Base-by-base conservation (phyloP, 2,329 filamentous ascomycete species). In the Waltergamsia citrina region DNA sequence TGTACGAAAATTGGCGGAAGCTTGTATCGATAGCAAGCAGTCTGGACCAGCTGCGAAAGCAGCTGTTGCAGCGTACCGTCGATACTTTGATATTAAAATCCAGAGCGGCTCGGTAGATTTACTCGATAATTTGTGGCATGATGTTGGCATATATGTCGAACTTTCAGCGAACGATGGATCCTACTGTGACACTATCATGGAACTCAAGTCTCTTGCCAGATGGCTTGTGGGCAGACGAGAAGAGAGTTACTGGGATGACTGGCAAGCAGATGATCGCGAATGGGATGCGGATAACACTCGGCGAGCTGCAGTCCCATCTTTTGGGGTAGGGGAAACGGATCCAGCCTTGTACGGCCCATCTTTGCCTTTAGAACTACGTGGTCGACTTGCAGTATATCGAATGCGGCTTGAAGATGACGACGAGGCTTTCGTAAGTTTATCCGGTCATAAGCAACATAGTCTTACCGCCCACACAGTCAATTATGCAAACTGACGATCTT, bases 141-240 rank as follows among this genome's bases (percentile, higher is more conserved):
- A 96, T 52, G 65, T 93, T 27, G 83, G 86, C 40, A 81, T 88
- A 35, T 94, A 92, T 44, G 71, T 86, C 25, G 86, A 95, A 48
- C 68, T 96, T 14, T 78, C 88, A 40, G 74, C 78, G 19, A 74
- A 78, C 31, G 57, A 75, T 8, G 69, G 71, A 24, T 67, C 74
- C 35, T 81, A 79, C 46, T 57, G 66, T 6, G 69, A 79, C 42
- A 87, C 83, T 3, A 70, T 94, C 3, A 56, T 57, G 19, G 74
- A 81, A 41, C 65, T 93, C 10, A 92, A 84, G 51, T 66, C 67
- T 3, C 57, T 94, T 12, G 74, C 82, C 16, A 71, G 93, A 37
- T 94, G 87, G 86, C 67, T 94, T 35, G 65, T 94, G 25, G 84
- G 85, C 7, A 78, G 92, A 32, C 63, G 69, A 23, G 63, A 71